Percentiles rank a stretch among this genome's conserved stretches.
Conservation (phyloP, 345 rosid species). For the Hibiscus trionum region DNA sequence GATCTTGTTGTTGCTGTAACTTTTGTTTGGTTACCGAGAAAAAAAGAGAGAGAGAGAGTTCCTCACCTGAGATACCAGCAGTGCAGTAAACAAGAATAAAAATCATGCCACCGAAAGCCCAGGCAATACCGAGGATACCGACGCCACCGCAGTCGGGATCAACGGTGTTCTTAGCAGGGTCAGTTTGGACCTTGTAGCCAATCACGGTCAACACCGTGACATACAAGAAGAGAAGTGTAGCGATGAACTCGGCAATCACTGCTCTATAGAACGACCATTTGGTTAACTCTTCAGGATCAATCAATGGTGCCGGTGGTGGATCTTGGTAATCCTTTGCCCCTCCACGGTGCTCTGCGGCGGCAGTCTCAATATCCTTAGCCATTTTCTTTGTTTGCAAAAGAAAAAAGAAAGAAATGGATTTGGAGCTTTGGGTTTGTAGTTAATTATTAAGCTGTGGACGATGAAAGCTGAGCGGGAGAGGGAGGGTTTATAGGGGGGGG, state of each 20-base stretch:
- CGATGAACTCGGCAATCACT: constrained; percentile 72
- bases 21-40: constrained; percentile 2
- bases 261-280: constrained; percentile 80
- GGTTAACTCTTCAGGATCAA: constrained; percentile 51
- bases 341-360: constrained; percentile 17
- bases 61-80: constrained; percentile 76
- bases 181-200: constrained; percentile 63
- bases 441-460: background rate
- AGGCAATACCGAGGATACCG: constrained; percentile 81
- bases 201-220: constrained; percentile 67
- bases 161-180: background rate
- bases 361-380: constrained; percentile 48
- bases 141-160: constrained; percentile 58
- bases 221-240: constrained; percentile 75
- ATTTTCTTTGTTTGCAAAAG: background rate
- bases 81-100: constrained; percentile 91
- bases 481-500: constrained; percentile 19
- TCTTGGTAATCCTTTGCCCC: constrained; percentile 56
- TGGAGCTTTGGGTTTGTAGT: background rate
- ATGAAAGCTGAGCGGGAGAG: background rate
- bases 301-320: constrained; percentile 65
- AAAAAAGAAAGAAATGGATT: background rate
- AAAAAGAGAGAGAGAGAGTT: background rate
- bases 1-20: background rate
- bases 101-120: constrained; percentile 98